A percentile compares a stretch with the other conserved stretches of the same genome.
These are phyloP conservation scores for Fusarium succisae DNA, from an alignment of 2,329 filamentous ascomycete species.

Conservation along the genomic window DNA sequence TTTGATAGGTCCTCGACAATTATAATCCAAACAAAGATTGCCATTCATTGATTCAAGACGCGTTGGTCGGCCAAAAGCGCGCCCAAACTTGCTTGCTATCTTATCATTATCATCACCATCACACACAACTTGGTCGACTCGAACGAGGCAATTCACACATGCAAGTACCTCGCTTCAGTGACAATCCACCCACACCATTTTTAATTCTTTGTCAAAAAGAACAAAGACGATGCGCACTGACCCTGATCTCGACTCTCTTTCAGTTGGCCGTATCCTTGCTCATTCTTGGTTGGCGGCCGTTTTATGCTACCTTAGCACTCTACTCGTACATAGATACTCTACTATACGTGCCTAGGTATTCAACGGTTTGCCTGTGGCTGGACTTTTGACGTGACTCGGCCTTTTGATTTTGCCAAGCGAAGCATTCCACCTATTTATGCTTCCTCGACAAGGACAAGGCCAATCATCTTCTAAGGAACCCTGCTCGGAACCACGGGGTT, in stretches of 20 bases:
- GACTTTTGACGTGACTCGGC: neutral
- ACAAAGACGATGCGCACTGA: neutral
- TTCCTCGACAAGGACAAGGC: neutral
- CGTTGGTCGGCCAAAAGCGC: slow-evolving; percentile 24
- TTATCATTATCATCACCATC: neutral
- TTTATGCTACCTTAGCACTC: neutral
- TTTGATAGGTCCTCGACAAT: slow-evolving; percentile 37
- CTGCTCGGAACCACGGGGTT: slow-evolving; percentile 14
- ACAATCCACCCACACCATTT: slow-evolving; percentile 14
- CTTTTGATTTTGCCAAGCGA: slow-evolving; percentile 7
- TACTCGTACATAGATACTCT: neutral
- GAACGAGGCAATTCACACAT: slow-evolving; percentile 7
- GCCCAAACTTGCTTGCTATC: slow-evolving; percentile 8
- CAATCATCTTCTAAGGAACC: slow-evolving; percentile 18
- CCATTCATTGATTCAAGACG: slow-evolving; percentile 6
- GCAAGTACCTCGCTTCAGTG: neutral
- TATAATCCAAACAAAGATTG: slow-evolving; percentile 36
- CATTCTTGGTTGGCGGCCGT: neutral
- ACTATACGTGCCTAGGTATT: neutral
- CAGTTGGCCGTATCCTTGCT: neutral
- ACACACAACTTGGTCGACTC: neutral
- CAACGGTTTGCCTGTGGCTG: slow-evolving; percentile 9
- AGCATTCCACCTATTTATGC: slow-evolving; percentile 20
- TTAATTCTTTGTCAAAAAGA: neutral
- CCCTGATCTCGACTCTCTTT: neutral